Evolutionary conservation across 805 yeast species (phyloP).

Genomic region (Yarrowia phangngaensis): DNA sequence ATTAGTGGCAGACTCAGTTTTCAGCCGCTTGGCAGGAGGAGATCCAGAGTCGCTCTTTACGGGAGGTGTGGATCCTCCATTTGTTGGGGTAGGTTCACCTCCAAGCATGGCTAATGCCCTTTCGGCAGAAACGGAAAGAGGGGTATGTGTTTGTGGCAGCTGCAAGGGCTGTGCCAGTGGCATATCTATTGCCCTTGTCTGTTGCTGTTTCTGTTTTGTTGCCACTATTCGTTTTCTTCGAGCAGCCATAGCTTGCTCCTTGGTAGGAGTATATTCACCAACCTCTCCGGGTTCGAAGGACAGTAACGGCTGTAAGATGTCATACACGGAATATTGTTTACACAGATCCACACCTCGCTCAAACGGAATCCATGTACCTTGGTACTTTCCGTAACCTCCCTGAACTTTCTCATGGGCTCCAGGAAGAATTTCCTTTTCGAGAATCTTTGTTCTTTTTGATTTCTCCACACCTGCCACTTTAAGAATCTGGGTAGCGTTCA

Average conservation of each 20-base stretch:
- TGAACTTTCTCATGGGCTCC: conserved; percentile 68
- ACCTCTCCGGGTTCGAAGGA: conserved; percentile 42
- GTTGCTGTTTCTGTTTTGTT: conserved; percentile 15
- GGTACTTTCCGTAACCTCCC: conserved; percentile 71
- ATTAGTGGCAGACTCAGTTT: background rate
- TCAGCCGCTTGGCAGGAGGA: conserved; percentile 21
- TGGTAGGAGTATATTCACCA: conserved; percentile 46
- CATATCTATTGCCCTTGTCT: conserved; percentile 33
- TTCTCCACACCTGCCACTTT: conserved; percentile 66
- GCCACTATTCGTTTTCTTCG: conserved; percentile 34
- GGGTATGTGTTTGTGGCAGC: conserved; percentile 28
- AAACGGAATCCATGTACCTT: conserved; percentile 72
- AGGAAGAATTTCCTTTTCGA: conserved; percentile 60
- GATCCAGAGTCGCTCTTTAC: conserved; percentile 9
- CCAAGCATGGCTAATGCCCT: conserved; percentile 32
- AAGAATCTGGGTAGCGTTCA: conserved; percentile 69
- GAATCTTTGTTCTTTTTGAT: conserved; percentile 57
- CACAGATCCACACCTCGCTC: conserved; percentile 58
- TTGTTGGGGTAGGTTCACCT: background rate
- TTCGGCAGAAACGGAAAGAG: conserved; percentile 32
- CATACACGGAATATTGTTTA: conserved; percentile 56
- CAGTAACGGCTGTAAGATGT: conserved; percentile 50
- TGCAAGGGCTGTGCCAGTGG: conserved; percentile 30
- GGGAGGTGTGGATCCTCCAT: too few relatives aligned
- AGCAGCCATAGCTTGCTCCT: conserved; percentile 47